A percentile compares a stretch with the other conserved stretches of the same genome.
phyloP scores from a whole-genome alignment of 345 rosid genomes.

The Lepidium aucheri region DNA sequence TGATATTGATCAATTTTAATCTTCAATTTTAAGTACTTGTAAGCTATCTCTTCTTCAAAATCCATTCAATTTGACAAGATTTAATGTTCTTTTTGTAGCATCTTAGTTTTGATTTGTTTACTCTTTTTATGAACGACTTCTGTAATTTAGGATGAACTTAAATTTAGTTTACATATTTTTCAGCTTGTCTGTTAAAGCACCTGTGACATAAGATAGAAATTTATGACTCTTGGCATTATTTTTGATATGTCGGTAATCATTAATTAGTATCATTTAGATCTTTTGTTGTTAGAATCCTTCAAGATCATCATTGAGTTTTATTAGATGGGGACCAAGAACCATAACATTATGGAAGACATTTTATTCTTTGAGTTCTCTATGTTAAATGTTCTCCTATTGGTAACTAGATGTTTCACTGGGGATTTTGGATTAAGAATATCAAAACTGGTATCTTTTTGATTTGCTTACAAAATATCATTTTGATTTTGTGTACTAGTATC shows the following conservation, averaged over 20 bases:
- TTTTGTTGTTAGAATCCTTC: neutral
- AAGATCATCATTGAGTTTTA: neutral
- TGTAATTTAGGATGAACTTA: neutral
- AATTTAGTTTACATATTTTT: neutral
- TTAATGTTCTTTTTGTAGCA: neutral
- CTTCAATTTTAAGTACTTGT: constrained; percentile 92
- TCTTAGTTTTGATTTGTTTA: too few relatives aligned
- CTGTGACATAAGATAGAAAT: neutral
- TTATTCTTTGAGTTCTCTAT: neutral
- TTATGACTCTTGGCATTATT: neutral
- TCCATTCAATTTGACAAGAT: neutral
- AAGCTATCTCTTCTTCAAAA: constrained; percentile 22
- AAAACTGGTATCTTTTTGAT: neutral
- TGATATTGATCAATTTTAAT: neutral
- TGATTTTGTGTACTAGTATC: too few relatives aligned
- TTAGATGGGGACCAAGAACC: neutral
- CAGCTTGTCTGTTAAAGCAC: neutral
- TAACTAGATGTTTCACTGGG: too few relatives aligned
- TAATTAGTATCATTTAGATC: neutral
- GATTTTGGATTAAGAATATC: neutral
- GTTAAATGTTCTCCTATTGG: neutral
- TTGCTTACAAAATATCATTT: neutral
- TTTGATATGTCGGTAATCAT: neutral
- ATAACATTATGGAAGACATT: neutral
- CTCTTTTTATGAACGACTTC: too few relatives aligned